Base-by-base conservation (phyloP, 2,329 filamentous ascomycete species). In the Graphilbum ipis-grandicollis region DNA sequence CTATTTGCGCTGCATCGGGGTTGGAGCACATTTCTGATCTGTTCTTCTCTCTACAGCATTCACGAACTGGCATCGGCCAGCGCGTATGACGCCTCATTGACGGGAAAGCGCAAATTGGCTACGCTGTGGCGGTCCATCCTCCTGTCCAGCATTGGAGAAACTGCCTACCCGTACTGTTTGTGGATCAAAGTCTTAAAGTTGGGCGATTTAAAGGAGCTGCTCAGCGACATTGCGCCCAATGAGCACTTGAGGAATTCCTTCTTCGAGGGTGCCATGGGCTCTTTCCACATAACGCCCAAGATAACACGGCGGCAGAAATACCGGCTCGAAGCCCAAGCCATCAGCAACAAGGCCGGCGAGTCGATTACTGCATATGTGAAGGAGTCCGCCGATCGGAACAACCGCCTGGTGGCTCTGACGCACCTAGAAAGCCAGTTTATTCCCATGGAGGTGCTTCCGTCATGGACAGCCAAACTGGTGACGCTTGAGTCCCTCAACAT, bases 41-140 rank as follows among this genome's bases (percentile, higher is more conserved):
- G 21, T 23, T 23, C 10, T 23, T 5, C 6, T 23, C 10, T 5
- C 6, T 19, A 12, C 15, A 68, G 65, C 43, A 59, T 65, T 35
- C 57, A 66, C 37, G 57, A 67, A 41, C 49, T 56, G n/a, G 60
- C 59, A 8, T 53, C 56, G 8, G 56, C 62, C 14, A 57, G 53
- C 42, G 56, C 53, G 28, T 56, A 60, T 33, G 60, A 63, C 52
- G 57, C 46, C 53, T 56, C 52, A 47, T 58, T 39, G 44, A 51
- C 43, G 18, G 50, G 49, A 35, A 49, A 51, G 41, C 41, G 62
- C 37, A 68, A 68, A 53, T 76, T 71, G 66, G 68, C 71, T 2
- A 62, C 68, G 7, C 52, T 80, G 34, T 84, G 79, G 79, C 66
- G 68, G 35, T 75, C 75, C 2, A 69, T 83, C 44, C 68, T 79